Conservation (phyloP, 331 rosid genomes). For the Acacia concinna region DNA sequence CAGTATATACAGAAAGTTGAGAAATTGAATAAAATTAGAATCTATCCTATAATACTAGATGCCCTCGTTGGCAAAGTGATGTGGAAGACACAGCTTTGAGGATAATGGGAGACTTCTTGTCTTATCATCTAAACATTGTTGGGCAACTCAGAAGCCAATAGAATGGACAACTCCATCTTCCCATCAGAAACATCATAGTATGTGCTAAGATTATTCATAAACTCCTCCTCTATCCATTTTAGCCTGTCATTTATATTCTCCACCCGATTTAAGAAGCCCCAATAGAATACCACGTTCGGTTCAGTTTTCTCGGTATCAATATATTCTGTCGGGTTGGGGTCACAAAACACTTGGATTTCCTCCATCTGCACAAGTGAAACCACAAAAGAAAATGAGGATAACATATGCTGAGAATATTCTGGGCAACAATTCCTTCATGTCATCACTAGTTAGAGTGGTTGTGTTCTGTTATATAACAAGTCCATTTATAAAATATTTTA, state of each 20-base stretch:
- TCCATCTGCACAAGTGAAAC: constrained; percentile 40
- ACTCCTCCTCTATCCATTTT: constrained; percentile 32
- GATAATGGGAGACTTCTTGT: constrained; percentile 15
- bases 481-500: neutral
- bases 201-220: constrained; percentile 33
- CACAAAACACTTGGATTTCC: constrained; percentile 45
- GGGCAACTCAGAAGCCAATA: constrained; percentile 34
- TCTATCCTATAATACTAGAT: constrained; percentile 29
- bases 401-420: neutral
- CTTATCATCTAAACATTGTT: constrained; percentile 28
- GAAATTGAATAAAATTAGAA: neutral
- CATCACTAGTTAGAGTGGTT: neutral
- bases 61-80: constrained; percentile 31
- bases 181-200: constrained; percentile 40
- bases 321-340: constrained; percentile 46
- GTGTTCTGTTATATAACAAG: neutral
- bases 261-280: constrained; percentile 39
- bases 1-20: constrained; percentile 19
- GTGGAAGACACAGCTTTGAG: constrained; percentile 29
- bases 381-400: constrained; percentile 2
- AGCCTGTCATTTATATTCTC: constrained; percentile 8
- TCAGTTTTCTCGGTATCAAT: constrained; percentile 28
- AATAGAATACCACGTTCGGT: constrained; percentile 47
- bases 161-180: constrained; percentile 35
- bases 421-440: neutral